Percentiles rank a stretch among this genome's conserved stretches.
Conservation (phyloP, 805 yeast species). For the Nakazawaea ishiwadae region DNA sequence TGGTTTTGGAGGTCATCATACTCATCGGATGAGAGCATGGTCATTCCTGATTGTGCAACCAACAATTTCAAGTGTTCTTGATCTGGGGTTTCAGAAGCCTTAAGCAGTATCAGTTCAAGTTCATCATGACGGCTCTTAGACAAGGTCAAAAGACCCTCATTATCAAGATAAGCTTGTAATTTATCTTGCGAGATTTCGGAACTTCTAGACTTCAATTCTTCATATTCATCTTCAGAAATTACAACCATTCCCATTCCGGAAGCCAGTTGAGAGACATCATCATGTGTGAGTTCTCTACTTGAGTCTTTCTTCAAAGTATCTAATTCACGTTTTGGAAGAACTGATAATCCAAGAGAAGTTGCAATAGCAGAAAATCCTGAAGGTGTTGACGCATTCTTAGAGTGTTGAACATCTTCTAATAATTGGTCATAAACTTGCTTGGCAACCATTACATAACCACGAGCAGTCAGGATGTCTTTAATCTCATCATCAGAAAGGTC, state of each 20-base stretch:
- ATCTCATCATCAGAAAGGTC: constrained; percentile 1
- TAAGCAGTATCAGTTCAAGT: constrained; percentile 9
- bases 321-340: not conserved
- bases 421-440: constrained; percentile 14
- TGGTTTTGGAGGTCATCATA: constrained; percentile 16
- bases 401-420: not conserved
- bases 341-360: not conserved
- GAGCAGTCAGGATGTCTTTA: constrained; percentile 12
- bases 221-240: constrained; percentile 28
- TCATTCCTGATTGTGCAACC: not conserved
- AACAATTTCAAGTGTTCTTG: not conserved
- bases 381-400: not conserved
- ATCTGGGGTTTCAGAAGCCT: not conserved
- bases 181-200: not conserved
- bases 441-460: constrained; percentile 15
- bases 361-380: not conserved
- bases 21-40: not conserved
- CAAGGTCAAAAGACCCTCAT: constrained; percentile 17
- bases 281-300: constrained; percentile 1
- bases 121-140: constrained; percentile 15
- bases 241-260: constrained; percentile 27
- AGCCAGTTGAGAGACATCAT: constrained; percentile 19
- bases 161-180: not conserved
- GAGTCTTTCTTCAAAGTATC: constrained; percentile 4
- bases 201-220: too few species aligned